Conservation (phyloP, 164 flowering plant genomes). For the Magnolia changhungtana region DNA sequence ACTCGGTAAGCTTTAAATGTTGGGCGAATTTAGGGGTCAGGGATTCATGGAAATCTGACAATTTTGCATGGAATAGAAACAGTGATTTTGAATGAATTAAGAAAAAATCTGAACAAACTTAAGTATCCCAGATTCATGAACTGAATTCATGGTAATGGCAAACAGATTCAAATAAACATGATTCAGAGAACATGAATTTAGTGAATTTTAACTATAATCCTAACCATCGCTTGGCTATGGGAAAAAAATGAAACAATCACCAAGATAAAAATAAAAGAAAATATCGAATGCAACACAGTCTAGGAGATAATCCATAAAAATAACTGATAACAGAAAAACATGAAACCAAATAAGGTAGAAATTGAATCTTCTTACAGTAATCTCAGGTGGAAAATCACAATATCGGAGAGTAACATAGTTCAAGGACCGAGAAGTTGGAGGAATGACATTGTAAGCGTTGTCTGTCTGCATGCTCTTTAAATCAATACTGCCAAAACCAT, state of each 20-base stretch:
- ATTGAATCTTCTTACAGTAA: conserved; percentile 1
- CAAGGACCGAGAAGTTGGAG: neutral
- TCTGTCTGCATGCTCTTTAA: neutral
- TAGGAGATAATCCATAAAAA: neutral
- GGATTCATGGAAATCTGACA: no score
- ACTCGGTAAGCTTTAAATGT: no score
- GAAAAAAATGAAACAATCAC: neutral
- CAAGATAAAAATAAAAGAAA: neutral
- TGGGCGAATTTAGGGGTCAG: no score
- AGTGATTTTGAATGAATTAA: no score
- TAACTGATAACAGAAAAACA: neutral
- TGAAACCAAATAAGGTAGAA: neutral
- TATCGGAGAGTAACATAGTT: conserved; percentile 1
- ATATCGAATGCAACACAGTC: neutral
- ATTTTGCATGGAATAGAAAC: no score
- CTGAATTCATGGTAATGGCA: no score
- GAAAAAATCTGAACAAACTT: no score
- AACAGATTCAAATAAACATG: no score
- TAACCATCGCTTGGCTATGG: no score
- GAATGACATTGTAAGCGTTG: neutral
- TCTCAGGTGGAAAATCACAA: neutral
- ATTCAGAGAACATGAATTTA: no score
- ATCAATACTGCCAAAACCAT: neutral
- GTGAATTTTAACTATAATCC: no score
- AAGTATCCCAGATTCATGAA: no score